Base-by-base conservation (phyloP, 345 rosid species). In the Syzygium oleosum region DNA sequence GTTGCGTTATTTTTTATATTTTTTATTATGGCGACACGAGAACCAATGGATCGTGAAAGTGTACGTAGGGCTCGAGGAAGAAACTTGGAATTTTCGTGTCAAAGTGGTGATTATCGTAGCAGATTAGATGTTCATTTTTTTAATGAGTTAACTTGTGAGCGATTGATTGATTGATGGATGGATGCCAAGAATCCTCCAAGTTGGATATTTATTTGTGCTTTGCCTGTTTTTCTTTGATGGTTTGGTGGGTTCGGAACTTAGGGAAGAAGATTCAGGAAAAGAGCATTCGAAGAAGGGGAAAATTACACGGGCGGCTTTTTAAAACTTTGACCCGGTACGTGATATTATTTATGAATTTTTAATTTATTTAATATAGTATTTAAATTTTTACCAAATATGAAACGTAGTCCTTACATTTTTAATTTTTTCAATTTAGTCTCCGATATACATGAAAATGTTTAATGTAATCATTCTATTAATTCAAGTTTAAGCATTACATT, bases 61-160 rank as follows among this genome's bases (percentile, higher is more conserved):
- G 79, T 9, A 3, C 17, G 19, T 3, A 6, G 9, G 46, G 23
- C 23, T 68, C 9, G 46, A 31, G 46, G 34, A 34, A 34, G 46
- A 9, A 68, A 68, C 22, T 68, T 68, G 9, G 7, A 17, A 68
- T 68, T 68, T 34, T 34, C 7, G 19, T 34, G 13, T 34, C 23
- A 0, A 0, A 16, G 6, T 13, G n/a, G 38, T n/a, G 0, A 61
- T 61, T n/a, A 61, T 61, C n/a, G 38, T 41, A 61, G n/a, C 0
- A n/a, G n/a, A 17, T 34, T 10, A 17, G 79, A 68, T 34, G 46
- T 6, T 68, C 17, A 4, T 31, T 34, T 41, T 31, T 31, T 34
- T 0, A 4, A 22, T 68, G 12, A 22, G 6, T 0, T 41, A 41
- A 1, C 43, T 5, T 43, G 46, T 43, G 46, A 34, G 7, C 19